A percentile compares a stretch with the other conserved stretches of the same genome.
phyloP scores from a whole-genome alignment of 257 asterid genomes.

The Ballota nigra region DNA sequence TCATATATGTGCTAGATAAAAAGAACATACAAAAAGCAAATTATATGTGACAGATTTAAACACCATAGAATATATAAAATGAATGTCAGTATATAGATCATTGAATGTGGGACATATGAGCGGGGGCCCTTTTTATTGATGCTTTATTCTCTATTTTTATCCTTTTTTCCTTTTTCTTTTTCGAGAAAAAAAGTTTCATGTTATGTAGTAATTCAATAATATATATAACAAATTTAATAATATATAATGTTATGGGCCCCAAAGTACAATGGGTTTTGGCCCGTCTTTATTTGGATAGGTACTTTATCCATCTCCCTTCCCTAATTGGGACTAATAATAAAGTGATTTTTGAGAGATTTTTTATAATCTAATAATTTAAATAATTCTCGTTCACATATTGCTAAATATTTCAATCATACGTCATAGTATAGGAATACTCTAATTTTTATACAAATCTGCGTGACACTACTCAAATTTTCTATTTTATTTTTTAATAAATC shows the following conservation, averaged over 20 bases:
- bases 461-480: too few relatives aligned
- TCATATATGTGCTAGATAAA: background rate
- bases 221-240: too few relatives aligned
- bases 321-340: background rate
- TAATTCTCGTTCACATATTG: too few relatives aligned
- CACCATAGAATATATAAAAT: background rate
- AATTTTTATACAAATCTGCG: too few relatives aligned
- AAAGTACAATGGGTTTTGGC: background rate
- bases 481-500: too few relatives aligned
- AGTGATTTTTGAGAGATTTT: too few relatives aligned
- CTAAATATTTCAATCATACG: too few relatives aligned
- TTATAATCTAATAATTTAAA: too few relatives aligned
- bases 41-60: background rate
- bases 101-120: background rate
- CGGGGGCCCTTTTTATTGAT: background rate
- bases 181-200: background rate
- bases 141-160: background rate
- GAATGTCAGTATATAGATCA: background rate
- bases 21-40: background rate
- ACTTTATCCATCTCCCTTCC: background rate
- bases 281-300: background rate
- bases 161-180: background rate
- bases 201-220: too few relatives aligned
- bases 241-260: background rate
- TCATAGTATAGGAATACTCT: too few relatives aligned